Conservation (phyloP, 2,329 filamentous ascomycete genomes). For the Stagonosporopsis vannaccii region DNA sequence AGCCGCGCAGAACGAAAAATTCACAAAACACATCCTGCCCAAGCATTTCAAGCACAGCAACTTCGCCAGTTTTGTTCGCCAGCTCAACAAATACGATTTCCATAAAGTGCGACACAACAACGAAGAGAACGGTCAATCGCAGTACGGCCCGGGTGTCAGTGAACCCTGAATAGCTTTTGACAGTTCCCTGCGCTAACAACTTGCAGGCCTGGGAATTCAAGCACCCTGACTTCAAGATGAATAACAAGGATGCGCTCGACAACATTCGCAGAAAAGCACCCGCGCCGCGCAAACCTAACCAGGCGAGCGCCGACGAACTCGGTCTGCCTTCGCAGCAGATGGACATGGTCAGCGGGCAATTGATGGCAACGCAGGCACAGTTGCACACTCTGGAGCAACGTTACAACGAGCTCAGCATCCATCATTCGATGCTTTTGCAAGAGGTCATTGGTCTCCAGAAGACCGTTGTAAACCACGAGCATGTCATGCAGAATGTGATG, state of each 20-base stretch:
- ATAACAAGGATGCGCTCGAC: conserved; percentile 95
- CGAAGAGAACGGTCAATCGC: conserved; percentile 81
- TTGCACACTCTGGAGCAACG: conserved; percentile 86
- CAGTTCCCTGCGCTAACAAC: conserved; percentile 21
- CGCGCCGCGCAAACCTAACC: conserved; percentile 76
- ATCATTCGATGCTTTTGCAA: conserved; percentile 70
- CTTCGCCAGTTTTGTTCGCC: conserved; percentile 94
- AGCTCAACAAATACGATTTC: conserved; percentile 97
- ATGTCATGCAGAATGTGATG: conserved; percentile 75
- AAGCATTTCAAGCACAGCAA: conserved; percentile 99
- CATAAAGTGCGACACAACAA: conserved; percentile 96
- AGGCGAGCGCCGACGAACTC: conserved; percentile 66
- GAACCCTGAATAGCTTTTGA: not conserved
- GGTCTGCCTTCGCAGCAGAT: conserved; percentile 86
- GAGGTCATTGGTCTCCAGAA: conserved; percentile 71
- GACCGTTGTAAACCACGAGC: conserved; percentile 75
- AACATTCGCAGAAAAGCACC: conserved; percentile 97
- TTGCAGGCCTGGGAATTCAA: conserved; percentile 91
- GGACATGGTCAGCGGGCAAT: conserved; percentile 84
- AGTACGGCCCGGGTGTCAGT: conserved; percentile 78
- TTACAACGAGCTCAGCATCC: conserved; percentile 77
- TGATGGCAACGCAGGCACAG: conserved; percentile 90
- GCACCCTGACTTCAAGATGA: conserved; percentile 92
- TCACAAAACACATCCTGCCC: conserved; percentile 94
- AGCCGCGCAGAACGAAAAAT: conserved; percentile 83